phyloP scores from a whole-genome alignment of 2,329 filamentous ascomycete species.

The Domatiomyces catenatus region DNA sequence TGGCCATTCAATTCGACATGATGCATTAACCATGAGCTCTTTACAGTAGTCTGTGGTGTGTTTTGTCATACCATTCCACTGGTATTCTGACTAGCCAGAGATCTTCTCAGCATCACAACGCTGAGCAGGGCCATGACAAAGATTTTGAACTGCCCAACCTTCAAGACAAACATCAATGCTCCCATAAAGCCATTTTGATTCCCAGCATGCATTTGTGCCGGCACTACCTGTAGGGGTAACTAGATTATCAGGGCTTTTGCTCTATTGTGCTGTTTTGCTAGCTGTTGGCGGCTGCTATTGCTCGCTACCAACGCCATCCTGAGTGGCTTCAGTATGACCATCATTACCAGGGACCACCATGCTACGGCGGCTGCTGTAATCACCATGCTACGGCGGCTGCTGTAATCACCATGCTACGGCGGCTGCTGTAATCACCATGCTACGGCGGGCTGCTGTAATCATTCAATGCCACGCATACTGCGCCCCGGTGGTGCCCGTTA shows the following conservation, averaged over 20 bases:
- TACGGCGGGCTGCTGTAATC: slow-evolving; percentile 43
- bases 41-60: no score
- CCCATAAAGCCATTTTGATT: not conserved
- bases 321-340: not conserved
- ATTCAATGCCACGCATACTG: slow-evolving; percentile 83
- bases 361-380: slow-evolving; percentile 14
- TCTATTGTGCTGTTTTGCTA: not conserved
- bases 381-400: no score
- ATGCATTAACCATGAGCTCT: no score
- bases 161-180: no score
- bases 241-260: not conserved
- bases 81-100: no score
- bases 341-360: not conserved
- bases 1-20: no score
- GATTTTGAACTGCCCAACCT: slow-evolving; percentile 95
- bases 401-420: no score
- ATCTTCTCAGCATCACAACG: slow-evolving; percentile 57
- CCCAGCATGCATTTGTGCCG: not conserved
- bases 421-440: not conserved
- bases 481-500: slow-evolving; percentile 82
- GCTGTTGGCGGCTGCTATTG: not conserved
- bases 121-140: slow-evolving; percentile 80
- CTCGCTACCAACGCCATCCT: not conserved
- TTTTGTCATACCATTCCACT: no score
- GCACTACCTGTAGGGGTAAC: not conserved